Evolutionary conservation across 176 grass and related monocot genomes (phyloP).

Genomic region (Aegilops sharonensis): DNA sequence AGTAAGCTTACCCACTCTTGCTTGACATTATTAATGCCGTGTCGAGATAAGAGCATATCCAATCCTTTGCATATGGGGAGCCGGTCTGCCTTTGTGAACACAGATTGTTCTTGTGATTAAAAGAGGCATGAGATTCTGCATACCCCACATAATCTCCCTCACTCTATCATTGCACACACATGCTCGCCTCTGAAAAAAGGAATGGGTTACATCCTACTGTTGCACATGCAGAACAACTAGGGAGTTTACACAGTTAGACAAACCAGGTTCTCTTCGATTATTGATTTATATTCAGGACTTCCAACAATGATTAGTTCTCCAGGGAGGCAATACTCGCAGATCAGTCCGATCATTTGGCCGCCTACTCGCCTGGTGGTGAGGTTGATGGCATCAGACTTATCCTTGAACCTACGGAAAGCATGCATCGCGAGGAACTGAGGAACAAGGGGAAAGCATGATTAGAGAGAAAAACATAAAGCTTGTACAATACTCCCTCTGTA

Average conservation of each 20-base stretch:
- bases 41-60: not conserved
- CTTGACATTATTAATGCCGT: not conserved
- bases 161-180: not conserved
- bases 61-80: slow-evolving; percentile 4
- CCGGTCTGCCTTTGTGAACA: not conserved
- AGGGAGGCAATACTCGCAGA: not conserved
- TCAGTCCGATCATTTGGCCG: not conserved
- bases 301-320: not conserved
- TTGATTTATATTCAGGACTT: not conserved
- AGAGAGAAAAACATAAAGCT: not conserved
- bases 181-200: not conserved
- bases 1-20: not conserved
- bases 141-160: not conserved
- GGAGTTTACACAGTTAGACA: not conserved
- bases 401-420: not conserved
- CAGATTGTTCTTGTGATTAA: not conserved
- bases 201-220: not conserved
- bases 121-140: not conserved
- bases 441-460: not conserved
- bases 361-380: not conserved
- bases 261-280: not conserved
- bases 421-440: not conserved
- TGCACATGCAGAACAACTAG: not conserved
- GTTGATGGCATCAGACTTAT: not conserved
- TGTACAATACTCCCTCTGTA: not conserved